These are phyloP conservation scores for Phlyctochytrium bullatum DNA, from an alignment of 192 early-diverging fungal genomes.

Conservation along the genomic window DNA sequence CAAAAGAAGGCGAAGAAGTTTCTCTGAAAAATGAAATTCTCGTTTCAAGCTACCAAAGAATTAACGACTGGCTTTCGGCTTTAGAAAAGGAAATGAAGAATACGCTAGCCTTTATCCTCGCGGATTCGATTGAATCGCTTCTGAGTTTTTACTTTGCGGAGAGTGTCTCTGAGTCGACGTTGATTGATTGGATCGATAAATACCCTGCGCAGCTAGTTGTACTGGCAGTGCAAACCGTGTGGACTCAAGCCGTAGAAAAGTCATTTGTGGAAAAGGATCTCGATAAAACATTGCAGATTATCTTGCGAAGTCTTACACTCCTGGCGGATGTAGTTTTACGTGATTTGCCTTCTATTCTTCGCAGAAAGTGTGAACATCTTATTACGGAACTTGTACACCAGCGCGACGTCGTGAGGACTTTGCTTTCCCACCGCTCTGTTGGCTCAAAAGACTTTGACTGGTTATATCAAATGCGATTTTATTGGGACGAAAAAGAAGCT, in stretches of 20 bases:
- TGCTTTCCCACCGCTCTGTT: slow-evolving; percentile 39
- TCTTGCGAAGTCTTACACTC: slow-evolving; percentile 73
- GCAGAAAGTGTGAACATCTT: slow-evolving; percentile 96
- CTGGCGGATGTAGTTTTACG: slow-evolving; percentile 92
- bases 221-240: slow-evolving; percentile 82
- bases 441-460: slow-evolving; percentile 75
- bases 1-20: slow-evolving; percentile 90
- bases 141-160: slow-evolving; percentile 56
- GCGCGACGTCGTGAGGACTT: slow-evolving; percentile 81
- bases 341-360: slow-evolving; percentile 76
- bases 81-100: slow-evolving; percentile 93
- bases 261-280: slow-evolving; percentile 58
- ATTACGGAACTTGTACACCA: slow-evolving; percentile 99
- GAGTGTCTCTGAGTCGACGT: slow-evolving; percentile 47
- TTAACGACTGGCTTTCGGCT: slow-evolving; percentile 96
- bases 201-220: slow-evolving; percentile 94
- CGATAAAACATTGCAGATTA: slow-evolving; percentile 51
- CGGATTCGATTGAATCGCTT: slow-evolving; percentile 69
- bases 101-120: slow-evolving; percentile 75
- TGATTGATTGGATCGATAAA: slow-evolving; percentile 83
- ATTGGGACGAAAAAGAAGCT: slow-evolving; percentile 63
- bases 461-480: slow-evolving; percentile 96
- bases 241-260: slow-evolving; percentile 86
- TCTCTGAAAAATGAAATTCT: slow-evolving; percentile 73
- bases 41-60: slow-evolving; percentile 79